phyloP scores from a whole-genome alignment of 164 flowering plant genomes.

The Berberis thunbergii region DNA sequence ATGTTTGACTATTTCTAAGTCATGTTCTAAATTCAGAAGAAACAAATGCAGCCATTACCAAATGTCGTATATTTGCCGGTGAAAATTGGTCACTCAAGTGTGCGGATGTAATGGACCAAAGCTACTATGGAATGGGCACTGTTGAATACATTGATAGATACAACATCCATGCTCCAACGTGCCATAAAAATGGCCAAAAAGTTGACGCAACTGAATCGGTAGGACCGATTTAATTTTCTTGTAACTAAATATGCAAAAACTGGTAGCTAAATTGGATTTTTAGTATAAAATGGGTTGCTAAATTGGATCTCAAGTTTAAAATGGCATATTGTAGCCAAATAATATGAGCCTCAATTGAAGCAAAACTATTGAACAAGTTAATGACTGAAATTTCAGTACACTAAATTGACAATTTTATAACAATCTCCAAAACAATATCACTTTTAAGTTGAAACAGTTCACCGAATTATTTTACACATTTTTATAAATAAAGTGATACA shows the following conservation, averaged over 20 bases:
- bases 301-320: too few relatives aligned
- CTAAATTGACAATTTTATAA: too few relatives aligned
- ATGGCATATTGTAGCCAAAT: too few relatives aligned
- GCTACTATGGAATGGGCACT: conserved; percentile 2
- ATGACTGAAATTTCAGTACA: too few relatives aligned
- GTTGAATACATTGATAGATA: conserved; percentile 14
- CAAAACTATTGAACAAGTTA: too few relatives aligned
- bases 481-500: too few relatives aligned
- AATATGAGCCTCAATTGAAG: too few relatives aligned
- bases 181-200: conserved; percentile 4
- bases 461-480: too few relatives aligned
- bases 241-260: not conserved
- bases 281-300: too few relatives aligned
- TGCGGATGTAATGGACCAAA: not conserved
- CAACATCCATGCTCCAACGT: conserved; percentile 39
- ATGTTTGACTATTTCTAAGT: conserved; percentile 23
- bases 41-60: conserved; percentile 12
- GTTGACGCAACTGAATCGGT: conserved; percentile 15
- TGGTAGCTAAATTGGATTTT: too few relatives aligned
- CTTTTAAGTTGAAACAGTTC: too few relatives aligned
- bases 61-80: conserved; percentile 15
- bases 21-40: conserved; percentile 41
- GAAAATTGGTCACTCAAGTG: not conserved
- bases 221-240: conserved; percentile 4
- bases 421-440: too few relatives aligned